These are phyloP conservation scores for Trifolium repens DNA, from an alignment of 306 rosid species.

Conservation along the genomic window DNA sequence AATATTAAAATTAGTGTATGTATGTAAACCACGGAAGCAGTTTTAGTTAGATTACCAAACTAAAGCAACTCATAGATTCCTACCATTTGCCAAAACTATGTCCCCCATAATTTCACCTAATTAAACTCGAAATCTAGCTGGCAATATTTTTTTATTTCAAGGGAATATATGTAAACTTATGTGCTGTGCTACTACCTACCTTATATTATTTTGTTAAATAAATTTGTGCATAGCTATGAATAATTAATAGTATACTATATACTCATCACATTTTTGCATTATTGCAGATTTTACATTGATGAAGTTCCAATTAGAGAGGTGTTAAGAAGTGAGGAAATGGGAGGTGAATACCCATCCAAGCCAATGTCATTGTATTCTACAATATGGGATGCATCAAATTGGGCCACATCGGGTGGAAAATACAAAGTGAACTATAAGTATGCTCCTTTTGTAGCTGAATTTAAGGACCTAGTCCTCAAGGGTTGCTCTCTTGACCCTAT, in stretches of 20 bases:
- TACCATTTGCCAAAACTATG: constrained; percentile 45
- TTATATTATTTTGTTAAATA: not conserved
- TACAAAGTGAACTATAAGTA: constrained; percentile 83
- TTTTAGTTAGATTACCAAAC: constrained; percentile 46
- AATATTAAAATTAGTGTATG: not conserved
- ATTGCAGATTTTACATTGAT: constrained; percentile 86
- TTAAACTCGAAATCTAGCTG: constrained; percentile 38
- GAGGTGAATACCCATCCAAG: constrained; percentile 84
- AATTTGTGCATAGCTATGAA: not conserved
- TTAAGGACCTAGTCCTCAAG: constrained; percentile 77
- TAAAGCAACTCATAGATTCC: constrained; percentile 53
- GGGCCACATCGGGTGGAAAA: constrained; percentile 92
- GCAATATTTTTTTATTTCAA: constrained; percentile 31
- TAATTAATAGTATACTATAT: constrained; percentile 4
- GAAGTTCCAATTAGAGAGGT: constrained; percentile 91
- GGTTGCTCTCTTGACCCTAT: constrained; percentile 79
- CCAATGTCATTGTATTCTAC: constrained; percentile 91
- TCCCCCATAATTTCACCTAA: constrained; percentile 50
- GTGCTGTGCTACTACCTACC: not conserved
- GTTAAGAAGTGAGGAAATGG: constrained; percentile 70
- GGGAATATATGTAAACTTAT: constrained; percentile 41
- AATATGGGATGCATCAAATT: constrained; percentile 93
- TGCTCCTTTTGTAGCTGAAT: constrained; percentile 84
- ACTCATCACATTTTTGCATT: not conserved
- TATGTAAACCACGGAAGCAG: constrained; percentile 26